A percentile compares a stretch with the other conserved stretches of the same genome.
These are phyloP conservation scores for Themeda triandra DNA, from an alignment of 176 grass and related monocot species.

Conservation along the genomic window DNA sequence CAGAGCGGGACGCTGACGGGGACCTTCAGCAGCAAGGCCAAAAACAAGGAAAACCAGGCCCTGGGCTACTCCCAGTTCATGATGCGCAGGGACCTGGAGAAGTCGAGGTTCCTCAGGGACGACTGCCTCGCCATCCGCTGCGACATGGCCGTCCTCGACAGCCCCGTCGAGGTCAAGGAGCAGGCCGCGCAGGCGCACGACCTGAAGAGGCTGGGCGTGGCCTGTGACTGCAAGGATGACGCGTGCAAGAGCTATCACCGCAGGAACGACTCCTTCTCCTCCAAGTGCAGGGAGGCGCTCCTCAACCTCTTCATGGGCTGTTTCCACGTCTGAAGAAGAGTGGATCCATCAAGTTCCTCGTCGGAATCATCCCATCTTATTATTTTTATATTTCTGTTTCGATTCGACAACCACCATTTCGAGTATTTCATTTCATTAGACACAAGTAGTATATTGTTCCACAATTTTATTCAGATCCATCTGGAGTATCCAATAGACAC, in stretches of 20 bases:
- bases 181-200: neutral
- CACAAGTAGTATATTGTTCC: too few relatives aligned
- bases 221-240: neutral
- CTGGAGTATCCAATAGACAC: neutral
- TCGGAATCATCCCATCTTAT: neutral
- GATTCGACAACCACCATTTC: too few relatives aligned
- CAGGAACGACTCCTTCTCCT: neutral
- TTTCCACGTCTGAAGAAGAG: neutral
- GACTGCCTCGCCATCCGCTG: conserved; percentile 16
- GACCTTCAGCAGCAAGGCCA: neutral
- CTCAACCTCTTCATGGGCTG: neutral
- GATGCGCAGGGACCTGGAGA: neutral
- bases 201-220: neutral
- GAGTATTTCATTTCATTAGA: too few relatives aligned
- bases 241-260: neutral
- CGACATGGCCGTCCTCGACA: neutral
- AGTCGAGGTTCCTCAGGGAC: neutral
- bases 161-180: neutral
- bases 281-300: neutral
- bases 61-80: neutral
- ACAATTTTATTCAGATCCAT: too few relatives aligned
- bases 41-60: too few relatives aligned
- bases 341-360: neutral
- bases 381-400: too few relatives aligned
- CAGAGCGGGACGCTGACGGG: neutral